Evolutionary conservation across 495 filamentous ascomycete genomes (phyloP), one percentile per base, ranked within the genome.

Genomic region (Halenospora varia): DNA sequence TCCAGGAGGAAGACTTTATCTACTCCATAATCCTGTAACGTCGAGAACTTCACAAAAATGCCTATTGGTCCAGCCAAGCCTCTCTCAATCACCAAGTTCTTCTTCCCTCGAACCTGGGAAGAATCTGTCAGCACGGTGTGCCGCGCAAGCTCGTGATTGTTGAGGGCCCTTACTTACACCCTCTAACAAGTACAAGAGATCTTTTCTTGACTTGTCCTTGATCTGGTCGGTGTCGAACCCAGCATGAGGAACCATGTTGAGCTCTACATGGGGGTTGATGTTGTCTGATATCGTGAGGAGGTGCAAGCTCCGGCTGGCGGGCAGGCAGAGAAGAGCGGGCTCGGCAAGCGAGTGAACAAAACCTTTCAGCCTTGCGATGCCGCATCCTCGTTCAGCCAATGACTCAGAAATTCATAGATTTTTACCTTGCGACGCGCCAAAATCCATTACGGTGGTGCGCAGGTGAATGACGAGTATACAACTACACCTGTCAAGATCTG

Each of bases 1-100:
- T 96, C 91, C 41, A 99, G 78, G 65, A 95, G 85, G 78, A 96
- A 97, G 54, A 97, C 85, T 62, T 91, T 94, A 71, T 97, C 92
- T 64, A 97, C 91, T 15, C 95, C 95, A 77, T 97, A 96, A 63
- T 99, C 93, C 64, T 83, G 75, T 26, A 81, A 59, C 6, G 73
- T 82, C 45, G 95, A 96, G 66, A 96, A 94, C 69, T 96, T 97
- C 74, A 95, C 88, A 67, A 97, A 87, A 54, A 95, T 80, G 48
- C 90, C 89, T 50, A 99, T 80, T 29, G 91, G 88, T 39, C 92
- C 92, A 61, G 92, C 91, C 63, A 99, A 80, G 64, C 86, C 82
- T 71, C 89, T 88, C 69, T 97, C 92, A 66, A 97, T 86, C 53
- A 97, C 88, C 60, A 99, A 80, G 73, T 96, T 96, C 79, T 99